Evolutionary conservation across 257 asterid genomes (phyloP).

Genomic region (Echium plantagineum): DNA sequence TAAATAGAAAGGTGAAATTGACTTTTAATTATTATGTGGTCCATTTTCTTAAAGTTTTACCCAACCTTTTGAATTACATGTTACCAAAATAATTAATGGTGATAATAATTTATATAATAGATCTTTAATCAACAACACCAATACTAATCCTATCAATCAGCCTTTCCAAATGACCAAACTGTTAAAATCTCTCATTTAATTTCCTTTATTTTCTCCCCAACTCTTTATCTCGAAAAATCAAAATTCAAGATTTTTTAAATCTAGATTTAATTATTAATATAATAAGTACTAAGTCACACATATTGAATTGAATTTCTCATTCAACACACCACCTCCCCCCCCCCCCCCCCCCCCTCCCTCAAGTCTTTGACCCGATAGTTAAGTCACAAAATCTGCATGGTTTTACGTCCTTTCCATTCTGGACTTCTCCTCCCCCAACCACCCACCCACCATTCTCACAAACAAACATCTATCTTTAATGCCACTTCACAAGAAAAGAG

Average conservation of each 20-base stretch:
- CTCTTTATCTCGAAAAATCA: not conserved
- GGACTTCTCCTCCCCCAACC: slow-evolving; percentile 7
- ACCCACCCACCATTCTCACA: not conserved
- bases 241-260: too few relatives aligned
- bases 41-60: not conserved
- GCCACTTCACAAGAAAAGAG: slow-evolving; percentile 23
- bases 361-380: slow-evolving; percentile 6
- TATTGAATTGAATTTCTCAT: not conserved
- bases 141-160: not conserved
- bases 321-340: slow-evolving; percentile 2
- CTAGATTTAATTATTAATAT: too few relatives aligned
- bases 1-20: not conserved
- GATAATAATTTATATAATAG: not conserved
- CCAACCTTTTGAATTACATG: too few relatives aligned
- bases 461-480: not conserved
- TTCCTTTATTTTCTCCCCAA: not conserved
- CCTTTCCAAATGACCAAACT: not conserved
- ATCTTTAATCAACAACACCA: not conserved
- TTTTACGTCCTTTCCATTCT: slow-evolving; percentile 19
- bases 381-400: slow-evolving; percentile 42
- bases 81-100: not conserved
- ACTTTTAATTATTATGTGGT: not conserved
- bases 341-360: too few relatives aligned
- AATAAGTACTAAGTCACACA: not conserved
- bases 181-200: too few relatives aligned